Base-by-base conservation (phyloP, 2,329 filamentous ascomycete genomes). In the Cryphonectria naterciae region DNA sequence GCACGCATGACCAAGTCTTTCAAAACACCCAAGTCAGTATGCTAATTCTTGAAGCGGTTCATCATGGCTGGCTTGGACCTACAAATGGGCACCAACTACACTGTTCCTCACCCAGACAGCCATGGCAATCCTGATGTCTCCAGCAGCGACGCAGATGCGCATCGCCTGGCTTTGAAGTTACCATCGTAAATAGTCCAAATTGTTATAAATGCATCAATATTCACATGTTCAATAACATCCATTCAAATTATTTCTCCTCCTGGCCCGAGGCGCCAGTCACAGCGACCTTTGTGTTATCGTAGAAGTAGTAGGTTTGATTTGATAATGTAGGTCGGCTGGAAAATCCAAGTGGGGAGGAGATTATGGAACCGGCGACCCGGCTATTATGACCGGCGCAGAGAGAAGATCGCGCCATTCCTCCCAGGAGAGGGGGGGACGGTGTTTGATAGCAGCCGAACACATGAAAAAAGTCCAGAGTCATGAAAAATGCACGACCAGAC, bases 81-180 rank as follows among this genome's bases (percentile, higher is more conserved):
- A 87, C 85, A 76, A 83, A 86, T 25, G 86, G 85, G 77, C 85
- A 87, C 86, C 85, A 87, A 71, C 84, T 85, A 74, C 85, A 87
- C 65, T 81, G 77, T 4, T 80, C 73, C 28, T 80, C 74, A 52
- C 74, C 73, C 11, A 89, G 78, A 76, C 87, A 89, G 13, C 77
- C 76, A 15, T 77, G 77, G 74, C 86, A 88, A 54, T 83, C 81
- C 74, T 87, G 83, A 39, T 81, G 82, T 15, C 78, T 77, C 87
- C 86, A 89, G 77, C 86, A 88, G 66, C 84, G 81, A 32, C 77
- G 76, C 37, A 88, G 78, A 72, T 85, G 83, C 17, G 81, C 80
- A 52, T 82, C 77, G 35, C 80, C 73, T 25, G 69, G 68, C 43
- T 78, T 74, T 32, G 72, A 68, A 61, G 73, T 52, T 37, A 46